Base-by-base conservation (phyloP, 352 stramenopile species). In the Phytophthora podocarpi region DNA sequence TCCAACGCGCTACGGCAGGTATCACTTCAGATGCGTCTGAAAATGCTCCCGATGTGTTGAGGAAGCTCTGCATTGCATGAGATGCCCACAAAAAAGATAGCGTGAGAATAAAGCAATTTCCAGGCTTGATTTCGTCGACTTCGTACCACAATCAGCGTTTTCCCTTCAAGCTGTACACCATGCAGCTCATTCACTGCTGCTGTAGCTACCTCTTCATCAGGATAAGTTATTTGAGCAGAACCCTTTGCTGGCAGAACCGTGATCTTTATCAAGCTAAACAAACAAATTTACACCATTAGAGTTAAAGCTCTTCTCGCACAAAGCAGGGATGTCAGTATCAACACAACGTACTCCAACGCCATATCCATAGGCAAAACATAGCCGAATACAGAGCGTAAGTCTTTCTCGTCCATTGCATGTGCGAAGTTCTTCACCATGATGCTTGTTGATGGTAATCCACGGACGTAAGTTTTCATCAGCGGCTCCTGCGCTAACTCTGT, bases 331-430 rank as follows among this genome's bases (percentile, higher is more conserved):
- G 32, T n/a, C 27, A 42, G 36, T 11, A 58, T 20, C 40, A 39
- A 15, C 4, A 39, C 3, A 18, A 60, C 65, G 35, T 63, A 88
- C 83, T 60, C 57, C 8, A 88, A 42, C n/a, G 66, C 24, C 11
- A 67, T 21, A 20, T 74, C 50, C 2, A 58, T 30, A 2, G 81
- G 80, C 21, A 93, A 42, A 0, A 85, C 74, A 45, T 80, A 75
- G 30, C 78, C 71, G 56, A 91, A 85, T 21, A 93, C 58, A 31
- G 70, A 87, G 16, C 64, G 56, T 35, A 93, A 50, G 50, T 88
- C 78, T 24, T 80, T 79, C 20, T 77, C 57, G 31, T 91, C 83
- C 10, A 85, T 65, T 0, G 52, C 52, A 15, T 55, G 37, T 5
- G 79, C 61, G 13, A 93, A 16, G 21, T 90, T 91, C 32, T 36